Conservation (phyloP, 495 filamentous ascomycete genomes). For the Melanomma pulvis-pyrius region DNA sequence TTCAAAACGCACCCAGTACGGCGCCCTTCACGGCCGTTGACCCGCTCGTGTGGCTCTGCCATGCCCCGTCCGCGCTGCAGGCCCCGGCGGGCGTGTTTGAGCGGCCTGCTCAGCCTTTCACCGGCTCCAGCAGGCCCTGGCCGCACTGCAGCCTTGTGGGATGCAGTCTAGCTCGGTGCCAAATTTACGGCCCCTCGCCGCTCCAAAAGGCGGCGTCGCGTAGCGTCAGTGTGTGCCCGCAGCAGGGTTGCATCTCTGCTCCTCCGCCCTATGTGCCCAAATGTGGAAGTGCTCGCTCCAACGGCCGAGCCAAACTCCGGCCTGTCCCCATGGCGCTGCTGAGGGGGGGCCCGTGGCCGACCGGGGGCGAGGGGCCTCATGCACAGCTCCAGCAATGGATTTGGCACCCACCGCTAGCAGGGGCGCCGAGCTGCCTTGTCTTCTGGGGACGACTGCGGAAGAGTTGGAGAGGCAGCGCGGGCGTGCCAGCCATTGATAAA, state of each 20-base stretch:
- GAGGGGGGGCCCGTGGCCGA: conserved; percentile 23
- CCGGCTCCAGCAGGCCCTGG: conserved; percentile 3
- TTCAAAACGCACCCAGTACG: not conserved
- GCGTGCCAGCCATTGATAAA: conserved; percentile 33
- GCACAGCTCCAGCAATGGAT: conserved; percentile 37
- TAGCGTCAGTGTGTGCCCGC: conserved; percentile 22
- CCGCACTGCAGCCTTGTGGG: conserved; percentile 36
- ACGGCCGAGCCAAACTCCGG: conserved; percentile 39
- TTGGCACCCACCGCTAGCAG: conserved; percentile 33
- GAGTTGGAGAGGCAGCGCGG: conserved; percentile 21
- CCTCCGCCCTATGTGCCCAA: conserved; percentile 34
- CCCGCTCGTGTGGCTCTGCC: conserved; percentile 26
- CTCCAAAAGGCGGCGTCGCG: conserved; percentile 28
- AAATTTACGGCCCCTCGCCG: conserved; percentile 38
- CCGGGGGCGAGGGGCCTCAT: conserved; percentile 29
- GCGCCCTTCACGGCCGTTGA: conserved; percentile 12
- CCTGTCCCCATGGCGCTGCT: conserved; percentile 18
- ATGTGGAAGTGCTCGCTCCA: conserved; percentile 29
- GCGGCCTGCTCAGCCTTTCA: conserved; percentile 21
- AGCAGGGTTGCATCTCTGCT: conserved; percentile 34
- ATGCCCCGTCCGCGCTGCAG: conserved; percentile 10
- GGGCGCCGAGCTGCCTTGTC: conserved; percentile 28
- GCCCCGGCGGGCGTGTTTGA: conserved; percentile 3
- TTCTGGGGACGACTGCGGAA: conserved; percentile 29
- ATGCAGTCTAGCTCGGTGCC: conserved; percentile 27